Conservation (phyloP, 2,329 filamentous ascomycete species). For the Tricladium varicosporioides region DNA sequence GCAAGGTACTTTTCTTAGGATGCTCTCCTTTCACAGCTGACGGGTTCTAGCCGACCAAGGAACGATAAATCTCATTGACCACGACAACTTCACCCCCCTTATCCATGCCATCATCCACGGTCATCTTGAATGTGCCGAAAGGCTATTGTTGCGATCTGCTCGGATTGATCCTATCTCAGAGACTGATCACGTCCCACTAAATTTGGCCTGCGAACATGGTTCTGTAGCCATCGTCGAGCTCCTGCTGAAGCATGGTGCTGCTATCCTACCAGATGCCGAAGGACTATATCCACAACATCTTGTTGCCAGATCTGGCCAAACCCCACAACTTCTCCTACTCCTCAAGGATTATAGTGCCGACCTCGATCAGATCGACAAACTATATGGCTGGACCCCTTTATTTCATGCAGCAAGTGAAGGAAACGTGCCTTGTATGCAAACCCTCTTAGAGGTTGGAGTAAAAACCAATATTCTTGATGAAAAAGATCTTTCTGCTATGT, state of each 20-base stretch:
- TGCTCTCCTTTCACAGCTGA: constrained; percentile 12
- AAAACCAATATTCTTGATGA: constrained; percentile 82
- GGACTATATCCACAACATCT: constrained; percentile 96
- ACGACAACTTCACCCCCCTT: constrained; percentile 95
- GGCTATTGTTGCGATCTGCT: constrained; percentile 74
- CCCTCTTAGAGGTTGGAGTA: constrained; percentile 74
- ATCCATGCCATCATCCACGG: constrained; percentile 94
- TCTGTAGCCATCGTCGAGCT: constrained; percentile 82
- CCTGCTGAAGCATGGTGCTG: constrained; percentile 75
- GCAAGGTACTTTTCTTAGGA: constrained; percentile 44
- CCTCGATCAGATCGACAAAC: constrained; percentile 87
- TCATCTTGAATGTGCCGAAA: constrained; percentile 75
- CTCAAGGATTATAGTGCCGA: constrained; percentile 85
- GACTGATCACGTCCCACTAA: constrained; percentile 89
- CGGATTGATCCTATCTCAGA: constrained; percentile 82
- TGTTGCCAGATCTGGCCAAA: constrained; percentile 84
- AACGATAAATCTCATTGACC: constrained; percentile 85
- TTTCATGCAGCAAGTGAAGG: constrained; percentile 97
- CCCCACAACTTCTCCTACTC: constrained; percentile 73
- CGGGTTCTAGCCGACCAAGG: constrained; percentile 55
- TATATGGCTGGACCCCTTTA: constrained; percentile 96
- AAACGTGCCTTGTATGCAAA: constrained; percentile 82
- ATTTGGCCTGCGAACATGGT: constrained; percentile 91
- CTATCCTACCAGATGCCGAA: constrained; percentile 90
- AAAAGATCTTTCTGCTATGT: constrained; percentile 91